These are phyloP conservation scores for Lachancea fermentati DNA, from an alignment of 805 yeast genomes.

Conservation along the genomic window DNA sequence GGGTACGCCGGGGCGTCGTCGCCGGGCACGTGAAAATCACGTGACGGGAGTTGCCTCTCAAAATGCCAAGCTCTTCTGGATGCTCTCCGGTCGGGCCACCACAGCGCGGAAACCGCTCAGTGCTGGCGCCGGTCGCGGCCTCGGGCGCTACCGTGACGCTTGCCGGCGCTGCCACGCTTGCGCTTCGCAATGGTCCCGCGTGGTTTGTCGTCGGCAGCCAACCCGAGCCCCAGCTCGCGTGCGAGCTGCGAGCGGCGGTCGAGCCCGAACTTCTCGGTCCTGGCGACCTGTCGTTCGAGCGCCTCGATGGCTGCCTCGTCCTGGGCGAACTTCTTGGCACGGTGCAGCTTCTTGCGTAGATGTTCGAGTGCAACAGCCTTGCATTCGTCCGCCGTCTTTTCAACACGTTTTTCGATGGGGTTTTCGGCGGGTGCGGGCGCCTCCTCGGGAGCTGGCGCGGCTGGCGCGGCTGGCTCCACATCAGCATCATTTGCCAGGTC, in stretches of 20 bases:
- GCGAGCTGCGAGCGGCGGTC: constrained; percentile 62
- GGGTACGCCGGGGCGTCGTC: constrained; percentile 2
- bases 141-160: background rate
- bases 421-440: constrained; percentile 4
- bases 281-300: constrained; percentile 43
- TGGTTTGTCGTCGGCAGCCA: constrained; percentile 13
- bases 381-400: constrained; percentile 47
- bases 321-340: constrained; percentile 76
- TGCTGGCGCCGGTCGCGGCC: constrained; percentile 1
- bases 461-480: background rate
- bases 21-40: too few species aligned
- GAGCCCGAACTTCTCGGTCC: constrained; percentile 78
- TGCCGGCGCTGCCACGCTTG: background rate
- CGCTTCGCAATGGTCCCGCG: background rate
- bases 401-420: constrained; percentile 5
- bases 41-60: too few species aligned
- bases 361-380: constrained; percentile 63
- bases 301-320: constrained; percentile 57
- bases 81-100: too few species aligned
- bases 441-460: constrained; percentile 9
- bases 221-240: constrained; percentile 55
- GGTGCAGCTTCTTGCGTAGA: constrained; percentile 56
- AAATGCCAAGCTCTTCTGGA: too few species aligned
- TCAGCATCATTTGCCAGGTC: too few species aligned
- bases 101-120: too few species aligned